Conservation (phyloP, 1,284 basidiomycete species). For the Neolentinus lepideus region DNA sequence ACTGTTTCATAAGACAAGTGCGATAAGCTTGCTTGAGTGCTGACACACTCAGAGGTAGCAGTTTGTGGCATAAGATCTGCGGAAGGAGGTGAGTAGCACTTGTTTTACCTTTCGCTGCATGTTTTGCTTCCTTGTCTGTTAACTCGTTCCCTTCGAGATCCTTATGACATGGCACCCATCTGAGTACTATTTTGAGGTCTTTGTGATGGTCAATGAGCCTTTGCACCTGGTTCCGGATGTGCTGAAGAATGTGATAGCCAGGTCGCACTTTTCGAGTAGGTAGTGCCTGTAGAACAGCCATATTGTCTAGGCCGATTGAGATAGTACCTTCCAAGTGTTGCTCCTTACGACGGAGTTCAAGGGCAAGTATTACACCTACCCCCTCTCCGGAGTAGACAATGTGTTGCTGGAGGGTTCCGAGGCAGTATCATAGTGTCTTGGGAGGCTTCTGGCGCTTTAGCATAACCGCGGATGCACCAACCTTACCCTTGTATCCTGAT, state of each 20-base stretch:
- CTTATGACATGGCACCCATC: constrained; percentile 11
- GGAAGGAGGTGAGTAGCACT: constrained; percentile 9
- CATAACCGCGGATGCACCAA: constrained; percentile 23
- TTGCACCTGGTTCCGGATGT: neutral
- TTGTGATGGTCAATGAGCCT: neutral
- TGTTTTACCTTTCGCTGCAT: constrained; percentile 9
- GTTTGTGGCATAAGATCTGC: neutral
- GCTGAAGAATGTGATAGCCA: neutral
- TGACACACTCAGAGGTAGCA: constrained; percentile 2
- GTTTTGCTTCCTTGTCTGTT: constrained; percentile 12
- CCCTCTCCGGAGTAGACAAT: constrained; percentile 21
- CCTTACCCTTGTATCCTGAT: constrained; percentile 12
- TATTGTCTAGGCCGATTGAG: neutral
- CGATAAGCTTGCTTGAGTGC: constrained; percentile 1
- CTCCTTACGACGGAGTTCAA: constrained; percentile 9
- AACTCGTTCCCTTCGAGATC: constrained; percentile 14
- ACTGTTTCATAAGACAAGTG: neutral
- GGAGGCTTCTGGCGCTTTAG: constrained; percentile 4
- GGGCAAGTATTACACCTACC: constrained; percentile 14
- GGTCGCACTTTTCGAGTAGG: neutral
- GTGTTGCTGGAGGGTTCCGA: constrained; percentile 15
- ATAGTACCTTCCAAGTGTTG: neutral
- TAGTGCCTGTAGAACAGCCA: neutral
- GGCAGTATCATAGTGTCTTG: constrained; percentile 5
- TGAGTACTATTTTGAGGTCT: neutral